phyloP scores from a whole-genome alignment of 768 basidiomycete species.

The Boletus eberwhitei region DNA sequence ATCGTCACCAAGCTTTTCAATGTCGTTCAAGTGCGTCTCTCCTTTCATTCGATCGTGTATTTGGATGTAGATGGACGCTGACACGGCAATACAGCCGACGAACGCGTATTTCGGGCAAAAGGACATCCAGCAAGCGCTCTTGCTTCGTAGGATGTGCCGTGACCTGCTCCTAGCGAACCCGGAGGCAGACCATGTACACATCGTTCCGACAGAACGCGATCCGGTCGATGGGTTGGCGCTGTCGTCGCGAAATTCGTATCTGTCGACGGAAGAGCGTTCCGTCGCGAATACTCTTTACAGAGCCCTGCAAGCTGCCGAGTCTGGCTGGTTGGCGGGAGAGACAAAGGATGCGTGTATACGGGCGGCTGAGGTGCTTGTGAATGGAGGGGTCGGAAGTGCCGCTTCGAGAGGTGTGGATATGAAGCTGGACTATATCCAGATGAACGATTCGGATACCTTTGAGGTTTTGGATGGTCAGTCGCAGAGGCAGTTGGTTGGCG shows the following conservation, averaged over 20 bases:
- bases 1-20: constrained; percentile 96
- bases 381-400: constrained; percentile 29
- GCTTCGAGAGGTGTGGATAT: constrained; percentile 47
- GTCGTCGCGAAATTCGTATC: constrained; percentile 87
- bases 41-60: background rate
- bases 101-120: constrained; percentile 96
- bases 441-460: constrained; percentile 81
- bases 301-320: constrained; percentile 60
- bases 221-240: constrained; percentile 69
- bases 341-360: constrained; percentile 49
- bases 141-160: constrained; percentile 71
- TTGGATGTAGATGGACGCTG: background rate
- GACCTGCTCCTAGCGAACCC: constrained; percentile 87
- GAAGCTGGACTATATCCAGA: constrained; percentile 79
- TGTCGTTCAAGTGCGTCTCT: constrained; percentile 63
- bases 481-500: constrained; percentile 26
- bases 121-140: constrained; percentile 93
- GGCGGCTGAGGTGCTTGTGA: constrained; percentile 42
- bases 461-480: constrained; percentile 46
- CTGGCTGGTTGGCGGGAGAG: constrained; percentile 51
- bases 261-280: constrained; percentile 58
- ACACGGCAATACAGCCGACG: constrained; percentile 53
- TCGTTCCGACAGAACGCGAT: constrained; percentile 82
- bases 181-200: constrained; percentile 66
- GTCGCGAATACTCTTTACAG: constrained; percentile 63